Conservation (phyloP, 2,329 filamentous ascomycete genomes). For the Clarireedia sp. region DNA sequence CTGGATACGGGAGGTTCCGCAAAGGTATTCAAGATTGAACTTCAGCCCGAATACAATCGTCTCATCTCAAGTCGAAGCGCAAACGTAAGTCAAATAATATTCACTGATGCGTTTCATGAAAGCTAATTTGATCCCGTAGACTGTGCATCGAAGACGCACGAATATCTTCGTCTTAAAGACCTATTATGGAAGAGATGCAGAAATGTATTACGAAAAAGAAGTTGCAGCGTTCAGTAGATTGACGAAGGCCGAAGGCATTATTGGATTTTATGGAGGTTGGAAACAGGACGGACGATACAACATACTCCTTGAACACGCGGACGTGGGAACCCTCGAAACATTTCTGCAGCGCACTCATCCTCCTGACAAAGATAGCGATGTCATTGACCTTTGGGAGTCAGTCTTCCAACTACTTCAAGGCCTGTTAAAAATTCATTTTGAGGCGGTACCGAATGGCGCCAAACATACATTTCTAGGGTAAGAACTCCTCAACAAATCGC, state of each 20-base stretch:
- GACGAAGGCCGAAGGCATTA: constrained; percentile 19
- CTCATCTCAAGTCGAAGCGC: neutral
- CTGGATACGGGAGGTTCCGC: neutral
- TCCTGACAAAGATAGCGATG: constrained; percentile 23
- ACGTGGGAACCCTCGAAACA: constrained; percentile 29
- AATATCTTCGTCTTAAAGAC: constrained; percentile 27
- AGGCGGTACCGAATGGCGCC: neutral
- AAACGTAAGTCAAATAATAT: neutral
- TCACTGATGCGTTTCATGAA: neutral
- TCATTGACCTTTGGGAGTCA: constrained; percentile 29
- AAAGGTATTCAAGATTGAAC: neutral
- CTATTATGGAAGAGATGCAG: constrained; percentile 18
- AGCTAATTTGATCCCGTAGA: neutral
- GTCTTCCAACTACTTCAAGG: constrained; percentile 27
- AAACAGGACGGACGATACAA: constrained; percentile 25
- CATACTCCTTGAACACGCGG: constrained; percentile 32
- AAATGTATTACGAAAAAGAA: constrained; percentile 23
- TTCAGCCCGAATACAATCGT: neutral
- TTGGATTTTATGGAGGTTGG: constrained; percentile 25
- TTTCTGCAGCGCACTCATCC: constrained; percentile 24
- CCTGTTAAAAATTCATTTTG: constrained; percentile 20
- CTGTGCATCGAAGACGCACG: neutral
- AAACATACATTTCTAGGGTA: neutral
- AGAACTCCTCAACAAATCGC: neutral
- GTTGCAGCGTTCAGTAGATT: constrained; percentile 22